Conservation (phyloP, 495 filamentous ascomycete genomes). For the Daldinia bambusicola region DNA sequence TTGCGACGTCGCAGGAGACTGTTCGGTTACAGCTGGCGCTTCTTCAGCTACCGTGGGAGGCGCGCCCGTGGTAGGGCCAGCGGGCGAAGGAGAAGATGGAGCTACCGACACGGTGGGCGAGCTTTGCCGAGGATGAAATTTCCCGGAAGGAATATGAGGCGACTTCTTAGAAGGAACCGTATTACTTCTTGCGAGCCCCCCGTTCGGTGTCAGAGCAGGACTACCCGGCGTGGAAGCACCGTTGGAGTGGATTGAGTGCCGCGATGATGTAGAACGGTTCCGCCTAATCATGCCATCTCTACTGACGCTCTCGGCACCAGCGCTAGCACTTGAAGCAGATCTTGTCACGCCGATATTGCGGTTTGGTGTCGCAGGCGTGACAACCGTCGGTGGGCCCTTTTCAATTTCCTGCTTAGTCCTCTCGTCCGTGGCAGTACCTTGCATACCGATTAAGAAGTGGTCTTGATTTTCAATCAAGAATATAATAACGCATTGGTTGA, state of each 20-base stretch:
- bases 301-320: conserved; percentile 83
- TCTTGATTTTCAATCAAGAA: conserved; percentile 98
- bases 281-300: conserved; percentile 80
- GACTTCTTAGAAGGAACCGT: conserved; percentile 95
- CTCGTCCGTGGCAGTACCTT: conserved; percentile 88
- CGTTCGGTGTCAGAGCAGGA: conserved; percentile 64
- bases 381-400: conserved; percentile 67
- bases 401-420: conserved; percentile 87
- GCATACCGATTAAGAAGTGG: conserved; percentile 92
- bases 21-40: conserved; percentile 27
- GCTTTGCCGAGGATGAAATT: conserved; percentile 63
- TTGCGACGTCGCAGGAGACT: conserved; percentile 41
- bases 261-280: conserved; percentile 77
- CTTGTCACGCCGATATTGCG: conserved; percentile 67
- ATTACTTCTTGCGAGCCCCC: conserved; percentile 88
- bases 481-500: conserved; percentile 97
- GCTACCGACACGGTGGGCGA: conserved; percentile 41
- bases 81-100: conserved; percentile 43
- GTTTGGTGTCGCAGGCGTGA: conserved; percentile 65
- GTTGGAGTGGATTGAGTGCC: conserved; percentile 77
- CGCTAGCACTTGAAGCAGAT: conserved; percentile 87
- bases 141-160: conserved; percentile 68
- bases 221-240: conserved; percentile 76
- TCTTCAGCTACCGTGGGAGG: conserved; percentile 45
- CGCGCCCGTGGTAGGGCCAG: conserved; percentile 48